Conservation (phyloP, 306 rosid species). For the Cicer judaicum region DNA sequence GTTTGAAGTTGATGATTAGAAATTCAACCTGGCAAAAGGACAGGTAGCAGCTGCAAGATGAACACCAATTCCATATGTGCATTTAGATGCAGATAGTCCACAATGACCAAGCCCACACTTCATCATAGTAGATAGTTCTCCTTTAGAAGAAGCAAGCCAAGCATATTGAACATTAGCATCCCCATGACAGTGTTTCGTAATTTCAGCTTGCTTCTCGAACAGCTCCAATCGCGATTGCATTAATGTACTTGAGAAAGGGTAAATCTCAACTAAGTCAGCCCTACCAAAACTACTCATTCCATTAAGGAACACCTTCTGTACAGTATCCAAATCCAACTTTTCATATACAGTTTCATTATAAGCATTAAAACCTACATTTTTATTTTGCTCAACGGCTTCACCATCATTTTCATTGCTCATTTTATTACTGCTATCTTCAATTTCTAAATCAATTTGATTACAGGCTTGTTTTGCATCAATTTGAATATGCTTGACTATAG, state of each 20-base stretch:
- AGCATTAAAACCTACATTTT: constrained; percentile 45
- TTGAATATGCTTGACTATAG: constrained; percentile 49
- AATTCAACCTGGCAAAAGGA: constrained; percentile 62
- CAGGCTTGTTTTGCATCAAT: constrained; percentile 52
- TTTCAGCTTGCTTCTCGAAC: constrained; percentile 79
- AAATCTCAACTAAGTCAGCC: constrained; percentile 57
- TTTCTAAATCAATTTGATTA: constrained; percentile 56
- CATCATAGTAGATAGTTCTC: constrained; percentile 61
- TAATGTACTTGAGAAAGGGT: constrained; percentile 50
- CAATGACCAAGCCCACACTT: constrained; percentile 74
- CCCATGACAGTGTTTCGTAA: constrained; percentile 60
- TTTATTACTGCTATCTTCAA: constrained; percentile 66
- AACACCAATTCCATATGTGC: constrained; percentile 68
- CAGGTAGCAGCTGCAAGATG: constrained; percentile 67
- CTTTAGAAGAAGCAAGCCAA: constrained; percentile 78
- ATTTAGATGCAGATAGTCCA: constrained; percentile 55
- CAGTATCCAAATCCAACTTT: constrained; percentile 59
- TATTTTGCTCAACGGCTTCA: constrained; percentile 50
- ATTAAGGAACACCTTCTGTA: constrained; percentile 60
- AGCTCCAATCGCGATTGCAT: constrained; percentile 70
- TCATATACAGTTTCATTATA: constrained; percentile 48
- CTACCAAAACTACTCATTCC: constrained; percentile 57
- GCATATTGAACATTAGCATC: constrained; percentile 77
- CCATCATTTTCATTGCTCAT: constrained; percentile 47
- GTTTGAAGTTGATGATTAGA: constrained; percentile 20